Evolutionary conservation across 768 basidiomycete genomes (phyloP), one percentile per base, ranked within the genome.

Genomic region (Gyrodon lividus): DNA sequence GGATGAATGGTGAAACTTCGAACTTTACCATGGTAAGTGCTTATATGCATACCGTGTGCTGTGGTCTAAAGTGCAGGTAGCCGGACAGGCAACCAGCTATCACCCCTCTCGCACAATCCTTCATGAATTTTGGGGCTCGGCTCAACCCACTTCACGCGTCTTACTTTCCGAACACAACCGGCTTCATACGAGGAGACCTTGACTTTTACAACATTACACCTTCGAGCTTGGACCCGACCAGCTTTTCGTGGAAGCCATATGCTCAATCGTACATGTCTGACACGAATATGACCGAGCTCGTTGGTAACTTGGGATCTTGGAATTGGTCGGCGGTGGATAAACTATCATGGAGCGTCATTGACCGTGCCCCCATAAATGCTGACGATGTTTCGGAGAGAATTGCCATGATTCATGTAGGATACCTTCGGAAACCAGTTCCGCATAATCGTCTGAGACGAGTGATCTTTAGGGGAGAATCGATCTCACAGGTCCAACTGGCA

Each of bases 131-230:
- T 43, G 78, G 77, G 5, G 67, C 64, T 4, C 59, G 61, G 33
- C 65, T 86, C 4, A 75, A 82, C 55, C 74, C 79, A 4, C 53
- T 59, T 17, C 49, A 59, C 31, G 72, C 71, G 19, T 85, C 89
- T 1, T 92, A 89, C 63, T 88, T 84, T 58, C 66, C 74, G 4
- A 93, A 93, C 62, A 76, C 87, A 39, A 90, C 90, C 14, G 91
- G 90, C 6, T 91, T 88, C 64, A 77, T 89, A 51, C 83, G 83
- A 48, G 88, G 87, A 3, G 71, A 80, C 39, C 67, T 81, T 13
- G 70, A 72, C 34, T 80, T 81, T 59, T 74, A 82, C 61, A 92
- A 92, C 62, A 80, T 91, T 38, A 80, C 87, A 2, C 70, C 73
- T 17, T 60, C 74, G 7, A 68, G 71, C 33, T 66, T 82, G 19